Evolutionary conservation across 345 rosid genomes (phyloP).

Genomic region (Eucalyptus marginata): DNA sequence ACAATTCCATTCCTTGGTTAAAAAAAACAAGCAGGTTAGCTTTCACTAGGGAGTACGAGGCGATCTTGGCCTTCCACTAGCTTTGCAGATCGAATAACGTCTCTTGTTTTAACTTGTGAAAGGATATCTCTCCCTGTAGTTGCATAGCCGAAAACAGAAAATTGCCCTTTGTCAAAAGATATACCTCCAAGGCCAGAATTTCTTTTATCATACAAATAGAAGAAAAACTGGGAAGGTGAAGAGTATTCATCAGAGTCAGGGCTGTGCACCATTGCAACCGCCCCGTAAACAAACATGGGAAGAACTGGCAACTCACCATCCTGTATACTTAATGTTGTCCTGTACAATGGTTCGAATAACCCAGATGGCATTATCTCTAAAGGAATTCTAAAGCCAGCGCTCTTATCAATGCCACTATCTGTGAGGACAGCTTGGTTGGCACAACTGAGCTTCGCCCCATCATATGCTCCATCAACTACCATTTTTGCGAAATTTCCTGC

Average conservation of each 20-base stretch:
- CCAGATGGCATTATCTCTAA: constrained; percentile 87
- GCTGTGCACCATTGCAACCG: constrained; percentile 88
- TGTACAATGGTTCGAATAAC: constrained; percentile 89
- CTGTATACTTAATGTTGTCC: constrained; percentile 67
- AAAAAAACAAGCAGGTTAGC: constrained; percentile 1
- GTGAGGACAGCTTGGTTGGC: constrained; percentile 69
- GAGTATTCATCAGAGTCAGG: constrained; percentile 82
- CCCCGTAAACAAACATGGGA: constrained; percentile 81
- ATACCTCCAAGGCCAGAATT: constrained; percentile 86
- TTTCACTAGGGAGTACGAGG: constrained; percentile 48
- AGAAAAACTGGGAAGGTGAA: constrained; percentile 83
- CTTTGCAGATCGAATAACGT: constrained; percentile 61
- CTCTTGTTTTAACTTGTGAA: constrained; percentile 76
- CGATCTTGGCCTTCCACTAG: constrained; percentile 68
- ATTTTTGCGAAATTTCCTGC: constrained; percentile 82
- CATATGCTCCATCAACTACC: constrained; percentile 76
- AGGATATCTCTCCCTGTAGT: constrained; percentile 67
- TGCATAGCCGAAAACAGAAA: constrained; percentile 81
- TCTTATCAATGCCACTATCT: constrained; percentile 41
- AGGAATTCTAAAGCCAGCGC: constrained; percentile 48
- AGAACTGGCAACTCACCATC: constrained; percentile 89
- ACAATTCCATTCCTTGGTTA: background rate
- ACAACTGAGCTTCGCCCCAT: constrained; percentile 49
- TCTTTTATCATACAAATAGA: constrained; percentile 86
- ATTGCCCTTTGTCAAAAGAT: constrained; percentile 91